Evolutionary conservation across 2,329 filamentous ascomycete genomes (phyloP), one percentile per base, ranked within the genome.

Genomic region (Trichoderma atrobrunneum): DNA sequence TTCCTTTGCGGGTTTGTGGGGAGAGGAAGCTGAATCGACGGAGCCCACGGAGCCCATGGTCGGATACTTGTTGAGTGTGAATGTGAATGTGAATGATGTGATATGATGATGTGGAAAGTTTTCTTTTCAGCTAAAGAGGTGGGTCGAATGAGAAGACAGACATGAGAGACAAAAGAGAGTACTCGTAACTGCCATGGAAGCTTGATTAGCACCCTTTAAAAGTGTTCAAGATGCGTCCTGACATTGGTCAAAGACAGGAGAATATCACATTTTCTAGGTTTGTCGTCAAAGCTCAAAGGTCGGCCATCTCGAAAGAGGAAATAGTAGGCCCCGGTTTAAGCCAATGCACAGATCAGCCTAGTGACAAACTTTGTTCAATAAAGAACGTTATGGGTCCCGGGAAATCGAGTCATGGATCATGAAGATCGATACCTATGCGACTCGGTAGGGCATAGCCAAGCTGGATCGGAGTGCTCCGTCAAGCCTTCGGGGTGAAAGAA

Each of bases 371-470:
- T 60, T 68, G 65, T 60, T 60, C 24, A 43, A 16, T 8, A 43
- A 3, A 21, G 3, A 6, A 43, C 39, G 39, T 43, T 43, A 21
- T 14, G 34, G 65, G 65, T 32, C 34, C 14, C 34, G 32, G 16
- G 56, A 30, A 16, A 60, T 43, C 54, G 65, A 68, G 54, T 68
- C 65, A 68, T 68, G 34, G 65, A n/a, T 59, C 54, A 30, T 30
- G 32, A 39, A 60, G 51, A 68, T 48, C 65, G 54, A 21, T 5
- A 21, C n/a, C 16, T 26, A 43, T 18, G 11, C 54, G 32, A 60
- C 21, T 68, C 54, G 54, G 14, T 43, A 43, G 36, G 61, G 24
- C 36, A 32, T 1, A 51, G 48, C 48, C 2, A 51, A 21, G 32
- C 48, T 67, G 30, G 56, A 57, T 54, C 21, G 16, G 11, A 8